Base-by-base conservation (phyloP, 306 rosid species). In the Prunus mongolica region DNA sequence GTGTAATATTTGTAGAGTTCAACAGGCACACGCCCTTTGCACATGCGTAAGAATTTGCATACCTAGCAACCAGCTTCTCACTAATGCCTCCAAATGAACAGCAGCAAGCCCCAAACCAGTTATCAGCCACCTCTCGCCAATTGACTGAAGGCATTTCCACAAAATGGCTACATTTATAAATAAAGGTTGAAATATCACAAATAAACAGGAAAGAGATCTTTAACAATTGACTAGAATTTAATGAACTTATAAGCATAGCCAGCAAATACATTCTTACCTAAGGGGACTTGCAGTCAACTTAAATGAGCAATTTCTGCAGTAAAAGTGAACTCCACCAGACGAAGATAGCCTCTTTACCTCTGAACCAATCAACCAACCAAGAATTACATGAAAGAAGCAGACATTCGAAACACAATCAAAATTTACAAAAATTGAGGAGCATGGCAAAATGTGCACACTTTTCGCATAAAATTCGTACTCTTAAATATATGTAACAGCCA, bases 91-190 rank as follows among this genome's bases (percentile, higher is more conserved):
- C 98, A 76, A 95, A 92, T 6, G 96, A 88, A 80, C 97, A 95
- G 82, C 98, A 92, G 87, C 97, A 90, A 75, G 90, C 73, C 68
- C 96, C 98, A 83, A 90, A 92, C 97, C 97, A 95, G 80, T 92
- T 89, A 80, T 95, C 98, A 74, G 98, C 98, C 71, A 90, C 89
- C 89, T 92, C 98, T 65, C 96, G 86, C 98, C 98, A 95, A 58
- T 92, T 81, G 12, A 86, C 89, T 19, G 98, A 95, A 30, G 98
- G 98, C 97, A 89, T 92, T 88, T 95, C 98, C 76, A 89, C 84
- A 78, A 92, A 95, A 66, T 70, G 68, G 81, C 98, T 95, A 78
- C 79, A 84, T 11, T 83, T 56, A 78, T 47, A 7, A 51, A 58
- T 47, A 56, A 71, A 38, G 49, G 6, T n/a, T 7, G 20, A 74